phyloP scores from a whole-genome alignment of 352 stramenopile species.

The Lagenidium giganteum region DNA sequence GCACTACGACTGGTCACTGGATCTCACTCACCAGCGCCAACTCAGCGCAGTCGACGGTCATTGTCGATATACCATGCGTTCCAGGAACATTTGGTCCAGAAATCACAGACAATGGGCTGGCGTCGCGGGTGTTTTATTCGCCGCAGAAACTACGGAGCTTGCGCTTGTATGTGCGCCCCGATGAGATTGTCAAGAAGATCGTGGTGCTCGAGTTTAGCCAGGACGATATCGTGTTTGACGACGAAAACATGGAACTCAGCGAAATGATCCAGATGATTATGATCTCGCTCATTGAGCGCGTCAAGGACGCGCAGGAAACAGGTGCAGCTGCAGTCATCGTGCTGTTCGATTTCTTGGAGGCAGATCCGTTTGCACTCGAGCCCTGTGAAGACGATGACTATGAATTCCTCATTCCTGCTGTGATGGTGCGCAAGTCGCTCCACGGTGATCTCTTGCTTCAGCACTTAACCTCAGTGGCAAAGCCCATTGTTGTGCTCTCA shows the following conservation, averaged over 20 bases:
- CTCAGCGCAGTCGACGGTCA: conserved; percentile 10
- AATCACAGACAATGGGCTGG: conserved; percentile 27
- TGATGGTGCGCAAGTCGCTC: conserved; percentile 57
- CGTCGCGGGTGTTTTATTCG: conserved; percentile 53
- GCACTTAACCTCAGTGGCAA: conserved; percentile 25
- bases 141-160: conserved; percentile 56
- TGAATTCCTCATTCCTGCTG: conserved; percentile 52
- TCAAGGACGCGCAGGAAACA: conserved; percentile 63
- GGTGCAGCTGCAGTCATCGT: conserved; percentile 48
- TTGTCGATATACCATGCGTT: conserved; percentile 55
- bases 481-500: conserved; percentile 40
- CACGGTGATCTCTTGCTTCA: conserved; percentile 53
- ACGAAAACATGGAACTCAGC: conserved; percentile 42
- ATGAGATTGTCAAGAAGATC: conserved; percentile 56
- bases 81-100: conserved; percentile 45
- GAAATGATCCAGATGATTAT: conserved; percentile 64
- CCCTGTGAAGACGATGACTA: conserved; percentile 42
- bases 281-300: conserved; percentile 59
- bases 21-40: conserved; percentile 25
- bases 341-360: conserved; percentile 68
- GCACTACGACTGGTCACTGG: conserved; percentile 50
- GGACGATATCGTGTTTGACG: conserved; percentile 46
- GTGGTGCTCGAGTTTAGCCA: conserved; percentile 70
- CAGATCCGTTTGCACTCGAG: conserved; percentile 59
- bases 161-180: conserved; percentile 55